These are phyloP conservation scores for Auxenochlorella protothecoides DNA, from an alignment of 139 green algal species.

Conservation along the genomic window DNA sequence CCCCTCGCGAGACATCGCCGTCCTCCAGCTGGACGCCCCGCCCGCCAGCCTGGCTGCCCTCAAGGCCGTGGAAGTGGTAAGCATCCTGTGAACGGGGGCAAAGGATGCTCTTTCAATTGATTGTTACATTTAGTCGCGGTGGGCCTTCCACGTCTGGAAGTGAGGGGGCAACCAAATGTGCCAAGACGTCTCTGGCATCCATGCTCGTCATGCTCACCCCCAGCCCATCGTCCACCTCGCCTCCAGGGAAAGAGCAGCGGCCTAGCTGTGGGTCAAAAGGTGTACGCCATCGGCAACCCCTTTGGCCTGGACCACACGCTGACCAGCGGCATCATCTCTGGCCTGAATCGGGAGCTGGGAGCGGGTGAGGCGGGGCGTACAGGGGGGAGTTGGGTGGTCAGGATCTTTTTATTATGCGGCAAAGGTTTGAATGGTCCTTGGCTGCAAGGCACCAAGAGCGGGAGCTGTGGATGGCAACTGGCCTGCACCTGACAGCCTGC, in stretches of 20 bases:
- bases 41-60: conserved; percentile 26
- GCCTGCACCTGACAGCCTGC: no score
- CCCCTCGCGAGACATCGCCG: conserved; percentile 62
- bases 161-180: not conserved
- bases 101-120: not conserved
- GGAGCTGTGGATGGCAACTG: no score
- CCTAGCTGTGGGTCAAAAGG: conserved; percentile 48
- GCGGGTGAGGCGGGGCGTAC: not conserved
- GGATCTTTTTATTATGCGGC: no score
- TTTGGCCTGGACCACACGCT: conserved; percentile 79
- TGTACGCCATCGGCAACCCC: conserved; percentile 61
- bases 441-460: no score
- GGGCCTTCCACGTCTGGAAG: not conserved
- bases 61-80: conserved; percentile 22
- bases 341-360: conserved; percentile 2
- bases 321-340: conserved; percentile 39
- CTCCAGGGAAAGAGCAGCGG: conserved; percentile 9
- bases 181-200: not conserved
- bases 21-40: conserved; percentile 55
- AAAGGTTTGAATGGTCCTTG: no score
- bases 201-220: no score
- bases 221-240: conserved; percentile 1
- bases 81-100: no score
- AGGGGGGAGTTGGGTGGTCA: no score
- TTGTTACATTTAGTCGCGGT: not conserved